Base-by-base conservation (phyloP, 2,329 filamentous ascomycete genomes). In the Penicillium janthinellum region DNA sequence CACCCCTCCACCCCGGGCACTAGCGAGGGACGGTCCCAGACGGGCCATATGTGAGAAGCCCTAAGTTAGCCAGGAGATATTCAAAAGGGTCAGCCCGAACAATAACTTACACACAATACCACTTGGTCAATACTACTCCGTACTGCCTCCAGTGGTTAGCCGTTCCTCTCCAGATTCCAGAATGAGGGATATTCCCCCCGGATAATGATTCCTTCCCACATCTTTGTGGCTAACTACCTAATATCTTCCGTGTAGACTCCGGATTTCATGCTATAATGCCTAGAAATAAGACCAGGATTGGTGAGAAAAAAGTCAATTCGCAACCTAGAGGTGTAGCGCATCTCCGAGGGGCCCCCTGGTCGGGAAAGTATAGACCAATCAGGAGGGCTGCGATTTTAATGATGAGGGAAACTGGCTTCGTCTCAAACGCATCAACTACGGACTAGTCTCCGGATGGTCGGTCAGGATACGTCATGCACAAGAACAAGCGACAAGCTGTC, bases 391-490 rank as follows among this genome's bases (percentile, higher is more conserved):
- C 10, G 31, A 47, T 47, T 7, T 31, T 15, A 25, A 31, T 28
- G 44, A 20, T 15, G 28, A 31, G n/a, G 4, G 44, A 44, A 8
- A 44, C 15, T 47, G n/a, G 28, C 25, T 6, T 12, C 14, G 37
- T 34, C 22, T 41, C 50, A 53, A 44, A 53, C 38, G 17, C 25
- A 28, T 25, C 34, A 31, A 20, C 6, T 2, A 34, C 25, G 25
- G 22, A 42, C 38, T 5, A 51, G 48, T 17, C 45, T 50, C 45
- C 20, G n/a, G 28, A 25, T 37, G 54, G 48, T 61, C 52, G 56
- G 61, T 61, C 60, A 22, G 49, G 37, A 53, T 63, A 62, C 60
- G 60, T 65, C 65, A 65, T 63, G 56, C 25, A 39, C 47, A 10
- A 41, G 56, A 31, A 31, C 28, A 31, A 31, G 28, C 28, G 28